A percentile compares a stretch with the other conserved stretches of the same genome.
These are phyloP conservation scores for Oryza australiensis DNA, from an alignment of 176 grass and related monocot species.

Conservation along the genomic window DNA sequence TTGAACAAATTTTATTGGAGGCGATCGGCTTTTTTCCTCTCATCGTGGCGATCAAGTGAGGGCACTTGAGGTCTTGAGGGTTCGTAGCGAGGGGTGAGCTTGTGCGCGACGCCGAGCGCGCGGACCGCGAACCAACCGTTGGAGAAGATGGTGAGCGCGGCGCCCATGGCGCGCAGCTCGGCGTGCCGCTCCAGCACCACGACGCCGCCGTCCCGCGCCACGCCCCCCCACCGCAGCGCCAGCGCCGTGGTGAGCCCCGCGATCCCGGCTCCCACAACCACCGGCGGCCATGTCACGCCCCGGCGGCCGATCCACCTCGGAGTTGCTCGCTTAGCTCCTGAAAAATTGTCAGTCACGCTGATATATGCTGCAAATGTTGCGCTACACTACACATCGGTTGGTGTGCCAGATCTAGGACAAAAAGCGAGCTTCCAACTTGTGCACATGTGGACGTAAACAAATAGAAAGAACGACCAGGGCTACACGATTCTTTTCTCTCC, in stretches of 20 bases:
- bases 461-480: neutral
- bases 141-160: constrained; percentile 49
- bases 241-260: constrained; percentile 57
- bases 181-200: constrained; percentile 62
- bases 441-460: constrained; percentile 17
- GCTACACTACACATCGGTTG: no score
- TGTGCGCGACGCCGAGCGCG: constrained; percentile 59
- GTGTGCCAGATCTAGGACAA: neutral
- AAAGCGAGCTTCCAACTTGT: neutral
- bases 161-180: constrained; percentile 46
- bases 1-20: no score
- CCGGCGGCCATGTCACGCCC: constrained; percentile 24
- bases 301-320: neutral
- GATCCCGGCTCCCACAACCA: constrained; percentile 67
- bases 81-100: constrained; percentile 38
- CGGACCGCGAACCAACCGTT: constrained; percentile 68
- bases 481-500: neutral
- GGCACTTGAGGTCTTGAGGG: neutral
- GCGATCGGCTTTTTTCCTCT: constrained; percentile 20
- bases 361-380: neutral
- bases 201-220: neutral
- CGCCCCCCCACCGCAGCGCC: constrained; percentile 40
- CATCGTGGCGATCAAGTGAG: no score
- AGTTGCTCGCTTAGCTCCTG: neutral
- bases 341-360: neutral